Percentiles rank a stretch among this genome's conserved stretches.
These are phyloP conservation scores for Citrus cavaleriei DNA, from an alignment of 345 rosid genomes.

Conservation along the genomic window DNA sequence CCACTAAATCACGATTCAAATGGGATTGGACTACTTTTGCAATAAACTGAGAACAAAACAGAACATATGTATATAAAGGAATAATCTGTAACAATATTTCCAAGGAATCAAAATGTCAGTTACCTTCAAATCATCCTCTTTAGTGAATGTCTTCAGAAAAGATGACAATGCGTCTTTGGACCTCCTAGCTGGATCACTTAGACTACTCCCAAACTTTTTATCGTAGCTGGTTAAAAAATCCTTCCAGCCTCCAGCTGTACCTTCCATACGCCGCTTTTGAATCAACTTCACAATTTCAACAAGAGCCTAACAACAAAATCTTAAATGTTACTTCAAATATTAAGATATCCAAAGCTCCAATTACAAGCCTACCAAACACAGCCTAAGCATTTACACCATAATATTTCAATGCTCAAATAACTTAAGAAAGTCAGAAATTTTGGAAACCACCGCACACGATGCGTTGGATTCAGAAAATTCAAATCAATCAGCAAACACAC, in stretches of 20 bases:
- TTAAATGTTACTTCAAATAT: neutral
- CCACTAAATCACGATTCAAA: slow-evolving; percentile 37
- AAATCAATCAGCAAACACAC: neutral
- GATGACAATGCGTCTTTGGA: slow-evolving; percentile 47
- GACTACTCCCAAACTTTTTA: slow-evolving; percentile 44
- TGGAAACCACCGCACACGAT: neutral
- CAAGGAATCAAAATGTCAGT: neutral
- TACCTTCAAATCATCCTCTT: slow-evolving; percentile 52
- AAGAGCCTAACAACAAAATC: slow-evolving; percentile 40
- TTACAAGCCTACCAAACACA: too few relatives aligned
- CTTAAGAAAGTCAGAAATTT: neutral
- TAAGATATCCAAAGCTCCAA: neutral
- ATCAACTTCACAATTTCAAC: slow-evolving; percentile 59
- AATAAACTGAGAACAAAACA: slow-evolving; percentile 41
- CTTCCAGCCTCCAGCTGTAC: slow-evolving; percentile 66
- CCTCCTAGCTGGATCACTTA: slow-evolving; percentile 76
- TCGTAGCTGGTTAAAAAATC: slow-evolving; percentile 57
- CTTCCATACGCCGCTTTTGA: slow-evolving; percentile 54
- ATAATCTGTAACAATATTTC: neutral
- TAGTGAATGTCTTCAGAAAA: slow-evolving; percentile 52
- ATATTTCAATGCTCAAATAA: neutral
- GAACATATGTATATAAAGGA: neutral
- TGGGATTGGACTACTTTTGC: slow-evolving; percentile 36
- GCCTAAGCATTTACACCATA: neutral
- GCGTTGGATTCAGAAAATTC: neutral